Evolutionary conservation across 345 rosid genomes (phyloP).

Genomic region (Ricinus communis): DNA sequence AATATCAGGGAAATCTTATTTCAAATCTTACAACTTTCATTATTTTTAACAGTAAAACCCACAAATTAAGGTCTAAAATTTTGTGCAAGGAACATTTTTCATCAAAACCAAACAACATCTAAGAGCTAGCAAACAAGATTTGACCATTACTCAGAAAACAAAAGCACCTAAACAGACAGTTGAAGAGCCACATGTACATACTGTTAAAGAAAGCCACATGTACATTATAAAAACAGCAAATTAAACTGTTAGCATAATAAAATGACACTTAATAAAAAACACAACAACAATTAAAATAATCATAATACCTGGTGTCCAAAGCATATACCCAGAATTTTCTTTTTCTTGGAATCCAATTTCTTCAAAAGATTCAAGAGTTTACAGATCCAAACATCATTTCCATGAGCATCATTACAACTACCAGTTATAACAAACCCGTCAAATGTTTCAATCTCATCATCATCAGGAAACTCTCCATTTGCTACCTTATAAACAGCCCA

Average conservation of each 20-base stretch:
- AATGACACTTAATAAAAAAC: background rate
- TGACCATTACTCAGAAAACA: constrained; percentile 2
- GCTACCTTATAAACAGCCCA: constrained; percentile 54
- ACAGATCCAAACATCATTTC: constrained; percentile 60
- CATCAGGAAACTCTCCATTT: constrained; percentile 54
- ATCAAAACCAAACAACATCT: background rate
- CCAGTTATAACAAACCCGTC: constrained; percentile 72
- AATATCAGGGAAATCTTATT: background rate
- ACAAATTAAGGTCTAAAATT: background rate
- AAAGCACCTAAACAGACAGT: background rate
- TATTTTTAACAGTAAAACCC: background rate
- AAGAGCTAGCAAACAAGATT: background rate
- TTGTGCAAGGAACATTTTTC: background rate
- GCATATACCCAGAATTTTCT: constrained; percentile 64
- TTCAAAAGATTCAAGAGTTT: constrained; percentile 42
- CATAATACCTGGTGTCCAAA: constrained; percentile 71
- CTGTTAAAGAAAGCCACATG: background rate
- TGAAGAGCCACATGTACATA: background rate
- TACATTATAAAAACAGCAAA: background rate
- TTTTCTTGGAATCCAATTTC: constrained; percentile 48
- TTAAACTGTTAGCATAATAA: background rate
- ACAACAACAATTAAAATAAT: background rate
- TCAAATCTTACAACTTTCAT: background rate
- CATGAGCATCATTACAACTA: constrained; percentile 67
- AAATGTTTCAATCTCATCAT: constrained; percentile 37